These are phyloP conservation scores for Phytophthora vignae DNA, from an alignment of 352 stramenopile genomes.

Conservation along the genomic window DNA sequence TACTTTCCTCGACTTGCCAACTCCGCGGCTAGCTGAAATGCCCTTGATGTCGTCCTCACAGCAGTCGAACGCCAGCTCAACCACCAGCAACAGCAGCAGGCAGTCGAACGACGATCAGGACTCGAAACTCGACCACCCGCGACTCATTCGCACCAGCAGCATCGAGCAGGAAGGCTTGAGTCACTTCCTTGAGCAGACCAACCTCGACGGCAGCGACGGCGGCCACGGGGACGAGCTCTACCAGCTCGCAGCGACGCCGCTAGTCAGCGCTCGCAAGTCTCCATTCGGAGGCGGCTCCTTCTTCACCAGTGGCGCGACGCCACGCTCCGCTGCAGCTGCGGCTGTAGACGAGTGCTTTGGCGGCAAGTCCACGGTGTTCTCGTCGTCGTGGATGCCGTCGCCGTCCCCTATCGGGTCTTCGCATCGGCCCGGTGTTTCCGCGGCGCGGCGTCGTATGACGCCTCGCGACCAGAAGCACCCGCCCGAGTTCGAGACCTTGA, in stretches of 20 bases:
- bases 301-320: conserved; percentile 23
- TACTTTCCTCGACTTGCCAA: conserved; percentile 81
- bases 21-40: conserved; percentile 66
- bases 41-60: conserved; percentile 31
- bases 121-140: conserved; percentile 53
- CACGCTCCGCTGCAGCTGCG: conserved; percentile 36
- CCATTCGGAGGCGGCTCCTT: conserved; percentile 31
- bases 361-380: conserved; percentile 38
- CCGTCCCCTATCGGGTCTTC: conserved; percentile 22
- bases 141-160: conserved; percentile 69
- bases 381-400: conserved; percentile 37
- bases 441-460: conserved; percentile 27
- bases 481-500: conserved; percentile 76
- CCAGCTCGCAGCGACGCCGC: conserved; percentile 29
- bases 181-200: conserved; percentile 76
- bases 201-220: conserved; percentile 40
- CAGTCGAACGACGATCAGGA: conserved; percentile 21
- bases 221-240: conserved; percentile 39
- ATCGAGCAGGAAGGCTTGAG: conserved; percentile 84
- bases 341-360: conserved; percentile 69
- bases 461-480: conserved; percentile 52
- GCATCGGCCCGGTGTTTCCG: conserved; percentile 12
- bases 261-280: conserved; percentile 24
- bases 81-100: conserved; percentile 26
- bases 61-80: conserved; percentile 29